Conservation (phyloP, 1,139 yeast species). For the Pichia sp. region DNA sequence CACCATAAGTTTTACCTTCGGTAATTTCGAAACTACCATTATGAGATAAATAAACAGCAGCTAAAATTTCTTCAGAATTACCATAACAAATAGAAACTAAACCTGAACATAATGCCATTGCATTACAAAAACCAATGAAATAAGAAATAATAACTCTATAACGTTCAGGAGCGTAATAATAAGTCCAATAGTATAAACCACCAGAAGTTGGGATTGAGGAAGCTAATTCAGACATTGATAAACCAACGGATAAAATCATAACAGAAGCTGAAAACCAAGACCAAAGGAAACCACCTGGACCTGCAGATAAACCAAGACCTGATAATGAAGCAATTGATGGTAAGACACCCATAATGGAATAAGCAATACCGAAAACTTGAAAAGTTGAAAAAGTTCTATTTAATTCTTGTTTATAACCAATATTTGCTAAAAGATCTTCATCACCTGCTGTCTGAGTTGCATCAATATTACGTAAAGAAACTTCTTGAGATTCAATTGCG, state of each 20-base stretch:
- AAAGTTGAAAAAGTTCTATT: constrained; percentile 42
- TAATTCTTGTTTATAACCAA: constrained; percentile 49
- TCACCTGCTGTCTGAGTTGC: constrained; percentile 30
- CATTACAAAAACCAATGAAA: constrained; percentile 54
- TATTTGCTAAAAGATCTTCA: constrained; percentile 40
- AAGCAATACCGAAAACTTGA: constrained; percentile 50
- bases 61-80: constrained; percentile 46
- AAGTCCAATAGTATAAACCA: constrained; percentile 57
- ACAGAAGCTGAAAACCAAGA: constrained; percentile 55
- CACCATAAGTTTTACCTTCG: constrained; percentile 45
- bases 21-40: constrained; percentile 46
- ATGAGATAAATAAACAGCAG: constrained; percentile 44
- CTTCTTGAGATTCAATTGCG: constrained; percentile 21
- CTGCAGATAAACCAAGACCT: constrained; percentile 39
- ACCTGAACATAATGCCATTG: constrained; percentile 53
- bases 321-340: constrained; percentile 42
- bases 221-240: constrained; percentile 56
- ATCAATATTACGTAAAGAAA: constrained; percentile 27
- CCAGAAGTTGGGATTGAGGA: constrained; percentile 68
- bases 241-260: constrained; percentile 45
- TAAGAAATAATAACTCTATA: constrained; percentile 42
- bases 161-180: constrained; percentile 46
- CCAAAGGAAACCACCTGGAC: constrained; percentile 58
- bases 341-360: constrained; percentile 47
- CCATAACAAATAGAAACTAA: constrained; percentile 56